Evolutionary conservation across 73 alveolate species (phyloP), one percentile per base, ranked within the genome.

Genomic region (Urostyla sp.): DNA sequence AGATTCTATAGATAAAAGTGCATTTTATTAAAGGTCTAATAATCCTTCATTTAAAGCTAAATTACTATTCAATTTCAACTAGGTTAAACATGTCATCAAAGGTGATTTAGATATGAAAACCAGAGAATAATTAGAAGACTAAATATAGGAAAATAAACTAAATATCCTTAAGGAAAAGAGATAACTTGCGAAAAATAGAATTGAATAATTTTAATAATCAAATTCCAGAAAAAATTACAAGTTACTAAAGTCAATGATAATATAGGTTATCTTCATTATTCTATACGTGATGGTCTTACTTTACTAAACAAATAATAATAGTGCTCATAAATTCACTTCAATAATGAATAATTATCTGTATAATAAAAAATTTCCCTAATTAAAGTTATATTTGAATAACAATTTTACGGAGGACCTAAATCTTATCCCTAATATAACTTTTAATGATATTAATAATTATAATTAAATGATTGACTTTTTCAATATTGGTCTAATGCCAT

Each of bases 81-180:
- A 85, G 54, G 45, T 85, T 6, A 53, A 57, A 52, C 44, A 23
- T 4, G 13, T 31, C 13, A 4, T 38, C 20, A 69, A 59, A 31
- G 84, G 72, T 10, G 21, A 36, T n/a, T 63, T 26, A 40, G 56
- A 87, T 3, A 45, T 79, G 0, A 60, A 61, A 31, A 61, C 94
- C 0, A 61, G 72, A 28, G 90, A 85, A n/a, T 67, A 85, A 36
- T 67, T 63, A 31, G 84, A 58, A 37, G 54, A 38, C 37, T 59
- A 85, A 45, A 21, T 77, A n/a, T 55, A 59, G 11, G 32, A 32
- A 7, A 75, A 83, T 28, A 46, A 53, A 31, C 57, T 43, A 37
- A 44, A 45, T 20, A 76, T 85, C 10, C 49, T 77, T 0, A 61
- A 73, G 27, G 15, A 54, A 16, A 69, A 69, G 55, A 69, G 30